Conservation (phyloP, 2,329 filamentous ascomycete genomes). For the Coccinonectria pachysandricola region DNA sequence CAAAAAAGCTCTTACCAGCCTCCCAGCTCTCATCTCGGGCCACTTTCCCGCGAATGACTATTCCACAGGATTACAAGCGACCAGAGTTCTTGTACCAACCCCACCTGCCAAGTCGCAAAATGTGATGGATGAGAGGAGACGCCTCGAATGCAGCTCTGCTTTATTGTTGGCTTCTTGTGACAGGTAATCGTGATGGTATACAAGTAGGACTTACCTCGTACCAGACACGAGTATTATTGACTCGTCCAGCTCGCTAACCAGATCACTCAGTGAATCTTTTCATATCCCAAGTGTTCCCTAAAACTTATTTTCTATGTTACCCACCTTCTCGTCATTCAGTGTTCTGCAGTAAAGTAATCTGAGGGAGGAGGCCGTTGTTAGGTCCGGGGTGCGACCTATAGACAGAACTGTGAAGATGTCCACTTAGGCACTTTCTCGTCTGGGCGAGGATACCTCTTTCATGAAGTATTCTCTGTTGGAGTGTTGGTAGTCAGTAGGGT, state of each 20-base stretch:
- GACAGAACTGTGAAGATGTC: background rate
- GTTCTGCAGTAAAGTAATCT: background rate
- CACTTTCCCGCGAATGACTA: constrained; percentile 5
- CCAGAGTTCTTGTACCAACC: constrained; percentile 7
- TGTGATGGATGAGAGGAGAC: constrained; percentile 2
- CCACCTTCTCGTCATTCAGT: constrained; percentile 2
- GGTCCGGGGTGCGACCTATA: constrained; percentile 7
- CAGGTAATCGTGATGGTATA: constrained; percentile 1
- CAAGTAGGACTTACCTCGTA: constrained; percentile 3
- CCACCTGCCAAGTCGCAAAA: background rate
- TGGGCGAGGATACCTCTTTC: constrained; percentile 1
- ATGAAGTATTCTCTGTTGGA: constrained; percentile 2
- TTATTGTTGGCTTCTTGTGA: constrained; percentile 1
- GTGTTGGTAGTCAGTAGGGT: constrained; percentile 1
- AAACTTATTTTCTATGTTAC: constrained; percentile 3
- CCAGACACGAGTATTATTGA: background rate
- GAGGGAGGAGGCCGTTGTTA: background rate
- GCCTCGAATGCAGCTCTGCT: constrained; percentile 6
- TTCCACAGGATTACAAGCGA: constrained; percentile 10
- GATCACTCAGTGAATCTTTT: background rate
- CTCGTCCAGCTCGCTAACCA: constrained; percentile 4
- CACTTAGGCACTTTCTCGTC: background rate
- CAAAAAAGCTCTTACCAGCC: constrained; percentile 3
- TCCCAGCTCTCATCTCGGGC: constrained; percentile 5
- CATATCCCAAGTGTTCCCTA: constrained; percentile 1